phyloP scores from a whole-genome alignment of 2,329 filamentous ascomycete genomes.

The Lojkania enalia region DNA sequence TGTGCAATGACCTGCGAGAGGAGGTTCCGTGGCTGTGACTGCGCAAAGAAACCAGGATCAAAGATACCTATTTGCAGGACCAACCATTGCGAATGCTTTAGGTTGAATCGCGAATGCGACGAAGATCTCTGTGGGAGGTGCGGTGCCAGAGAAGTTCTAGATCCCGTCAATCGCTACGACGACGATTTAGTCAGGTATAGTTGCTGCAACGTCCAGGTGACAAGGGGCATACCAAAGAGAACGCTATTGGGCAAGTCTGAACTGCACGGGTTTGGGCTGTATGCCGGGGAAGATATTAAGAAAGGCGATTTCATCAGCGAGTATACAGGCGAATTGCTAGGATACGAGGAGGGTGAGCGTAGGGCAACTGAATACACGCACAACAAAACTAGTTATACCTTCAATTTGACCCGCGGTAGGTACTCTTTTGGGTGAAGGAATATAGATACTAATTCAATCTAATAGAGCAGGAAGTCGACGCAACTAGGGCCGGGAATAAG shows the following conservation, averaged over 20 bases:
- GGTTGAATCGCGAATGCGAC: slow-evolving; percentile 78
- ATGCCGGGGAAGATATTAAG: slow-evolving; percentile 67
- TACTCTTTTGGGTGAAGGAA: slow-evolving; percentile 2
- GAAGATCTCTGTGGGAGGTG: slow-evolving; percentile 73
- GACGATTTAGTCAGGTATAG: slow-evolving; percentile 59
- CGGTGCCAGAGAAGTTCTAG: slow-evolving; percentile 68
- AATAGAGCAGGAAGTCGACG: slow-evolving; percentile 63
- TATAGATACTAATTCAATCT: slow-evolving; percentile 10
- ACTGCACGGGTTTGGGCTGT: slow-evolving; percentile 76
- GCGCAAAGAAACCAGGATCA: slow-evolving; percentile 24
- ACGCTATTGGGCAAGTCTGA: slow-evolving; percentile 72
- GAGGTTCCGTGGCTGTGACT: slow-evolving; percentile 50
- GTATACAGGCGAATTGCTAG: slow-evolving; percentile 78
- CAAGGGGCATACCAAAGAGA: slow-evolving; percentile 67
- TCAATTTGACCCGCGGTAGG: slow-evolving; percentile 54
- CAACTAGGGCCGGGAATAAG: slow-evolving; percentile 76
- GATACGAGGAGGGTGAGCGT: slow-evolving; percentile 68
- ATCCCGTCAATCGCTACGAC: slow-evolving; percentile 68
- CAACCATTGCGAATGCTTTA: slow-evolving; percentile 66
- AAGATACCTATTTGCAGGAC: slow-evolving; percentile 52
- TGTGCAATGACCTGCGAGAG: slow-evolving; percentile 64
- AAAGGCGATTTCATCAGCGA: slow-evolving; percentile 77
- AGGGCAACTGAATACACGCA: slow-evolving; percentile 67
- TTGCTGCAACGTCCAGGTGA: slow-evolving; percentile 74
- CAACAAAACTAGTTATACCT: slow-evolving; percentile 66